phyloP scores from a whole-genome alignment of 2,329 filamentous ascomycete genomes.

The Cyphellophora attinorum region DNA sequence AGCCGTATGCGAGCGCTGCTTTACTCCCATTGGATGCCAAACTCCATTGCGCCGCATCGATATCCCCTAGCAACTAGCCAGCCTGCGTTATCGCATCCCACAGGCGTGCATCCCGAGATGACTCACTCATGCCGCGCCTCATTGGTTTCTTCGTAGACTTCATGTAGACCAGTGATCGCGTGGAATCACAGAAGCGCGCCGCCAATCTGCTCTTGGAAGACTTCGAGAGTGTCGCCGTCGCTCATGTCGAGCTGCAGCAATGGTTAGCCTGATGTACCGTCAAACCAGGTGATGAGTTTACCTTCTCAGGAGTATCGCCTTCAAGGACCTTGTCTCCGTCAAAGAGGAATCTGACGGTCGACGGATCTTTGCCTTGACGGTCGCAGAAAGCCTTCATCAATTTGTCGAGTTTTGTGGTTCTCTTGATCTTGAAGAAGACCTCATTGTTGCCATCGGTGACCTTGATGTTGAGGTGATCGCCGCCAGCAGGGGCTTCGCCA shows the following conservation, averaged over 20 bases:
- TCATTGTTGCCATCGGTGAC: conserved; percentile 99
- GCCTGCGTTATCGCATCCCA: no score
- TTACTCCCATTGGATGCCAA: no score
- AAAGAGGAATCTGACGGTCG: conserved; percentile 86
- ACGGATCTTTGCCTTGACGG: conserved; percentile 77
- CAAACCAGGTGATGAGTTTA: no score
- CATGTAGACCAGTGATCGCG: no score
- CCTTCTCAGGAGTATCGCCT: conserved; percentile 80
- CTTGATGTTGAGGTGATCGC: conserved; percentile 96
- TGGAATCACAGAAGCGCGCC: no score
- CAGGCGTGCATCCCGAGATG: no score
- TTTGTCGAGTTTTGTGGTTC: conserved; percentile 85
- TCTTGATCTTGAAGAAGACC: conserved; percentile 99
- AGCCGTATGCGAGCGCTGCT: no score
- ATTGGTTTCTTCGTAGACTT: no score
- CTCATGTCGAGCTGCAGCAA: conserved; percentile 86
- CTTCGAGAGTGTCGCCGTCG: conserved; percentile 91
- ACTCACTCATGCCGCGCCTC: no score
- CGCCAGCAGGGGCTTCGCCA: conserved; percentile 27
- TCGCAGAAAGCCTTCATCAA: conserved; percentile 98
- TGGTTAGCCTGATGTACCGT: no score
- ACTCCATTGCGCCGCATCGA: no score
- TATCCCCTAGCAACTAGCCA: no score
- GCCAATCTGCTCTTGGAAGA: conserved; percentile 96
- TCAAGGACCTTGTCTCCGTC: conserved; percentile 89